phyloP scores from a whole-genome alignment of 176 grass and related monocot species.

The Raddia distichophylla region DNA sequence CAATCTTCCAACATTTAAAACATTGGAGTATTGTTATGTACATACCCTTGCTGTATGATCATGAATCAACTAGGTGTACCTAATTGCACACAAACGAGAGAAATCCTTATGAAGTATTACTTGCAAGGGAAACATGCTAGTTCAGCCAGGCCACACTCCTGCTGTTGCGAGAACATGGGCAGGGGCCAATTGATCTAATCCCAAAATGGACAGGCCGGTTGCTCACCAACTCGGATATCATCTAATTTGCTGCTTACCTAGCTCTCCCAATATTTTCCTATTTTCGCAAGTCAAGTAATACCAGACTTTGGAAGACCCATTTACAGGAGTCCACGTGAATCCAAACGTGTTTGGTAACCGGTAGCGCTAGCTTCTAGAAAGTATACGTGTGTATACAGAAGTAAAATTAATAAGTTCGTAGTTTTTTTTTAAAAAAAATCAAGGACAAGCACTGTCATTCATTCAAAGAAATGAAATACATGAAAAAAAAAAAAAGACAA shows the following conservation, averaged over 20 bases:
- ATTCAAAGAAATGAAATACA: no score
- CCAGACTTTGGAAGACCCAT: not conserved
- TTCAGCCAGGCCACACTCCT: conserved; percentile 25
- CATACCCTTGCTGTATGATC: not conserved
- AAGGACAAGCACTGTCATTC: no score
- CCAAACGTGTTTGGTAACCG: no score
- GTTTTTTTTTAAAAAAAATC: no score
- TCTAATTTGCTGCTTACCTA: conserved; percentile 42
- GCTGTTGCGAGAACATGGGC: conserved; percentile 10
- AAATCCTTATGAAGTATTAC: conserved; percentile 32
- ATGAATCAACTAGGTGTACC: not conserved
- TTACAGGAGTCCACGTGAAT: not conserved
- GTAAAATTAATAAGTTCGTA: no score
- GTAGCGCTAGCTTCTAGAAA: conserved; percentile 41
- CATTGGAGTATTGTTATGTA: not conserved
- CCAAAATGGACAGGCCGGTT: conserved; percentile 33
- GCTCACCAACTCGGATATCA: conserved; percentile 49
- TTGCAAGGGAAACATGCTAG: conserved; percentile 53
- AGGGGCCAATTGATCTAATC: conserved; percentile 26
- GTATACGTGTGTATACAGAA: not conserved
- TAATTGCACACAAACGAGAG: conserved; percentile 20
- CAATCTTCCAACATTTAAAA: no score
- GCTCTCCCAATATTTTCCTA: not conserved
- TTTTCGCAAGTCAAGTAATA: conserved; percentile 18
- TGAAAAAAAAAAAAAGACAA: no score